Base-by-base conservation (phyloP, 2,329 filamentous ascomycete genomes). In the Grosmannia clavigera region DNA sequence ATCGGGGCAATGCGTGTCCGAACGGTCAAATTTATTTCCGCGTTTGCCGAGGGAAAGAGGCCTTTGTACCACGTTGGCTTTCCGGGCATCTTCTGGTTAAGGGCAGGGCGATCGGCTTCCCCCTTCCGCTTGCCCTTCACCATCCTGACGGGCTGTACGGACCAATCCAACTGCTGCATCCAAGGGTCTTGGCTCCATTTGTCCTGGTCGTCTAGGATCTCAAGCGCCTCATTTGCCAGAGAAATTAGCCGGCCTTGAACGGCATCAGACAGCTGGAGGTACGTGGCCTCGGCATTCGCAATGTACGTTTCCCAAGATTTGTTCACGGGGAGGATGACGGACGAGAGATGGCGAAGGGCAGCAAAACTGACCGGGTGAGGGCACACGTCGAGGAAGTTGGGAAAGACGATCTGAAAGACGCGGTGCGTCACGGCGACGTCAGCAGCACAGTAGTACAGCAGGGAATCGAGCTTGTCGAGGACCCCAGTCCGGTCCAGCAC, bases 331-430 rank as follows among this genome's bases (percentile, higher is more conserved):
- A 99, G 76, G 55, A 97, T 96, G 64, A 96, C 91, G 0, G 92
- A 87, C 0, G 92, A 91, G n/a, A 99, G 79, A 70, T 97, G 94
- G 19, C 94, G 83, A 22, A 99, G 78, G 2, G 94, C 94, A 2
- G 90, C 92, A 68, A 99, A 99, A 73, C 92, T 97, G 68, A 99
- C 94, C 0, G 94, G 94, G 72, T 99, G 95, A 0, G 94, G 94
- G 69, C 94, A 99, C 31, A 88, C 89, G 53, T 90, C 79, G 25
- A 96, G 76, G 67, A 96, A 99, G 61, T 88, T 87, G 1, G 91
- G 90, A 64, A 99, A 94, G 1, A 97, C 91, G 62, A 90, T 90
- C 70, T 90, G 86, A 73, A 92, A 99, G n/a, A 99, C 88, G 55
- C 85, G 84, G 67, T 99, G 94, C 0, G 94, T 99, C 66, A 96